Evolutionary conservation across 306 rosid species (phyloP).

Genomic region (Prunus kanzakura): DNA sequence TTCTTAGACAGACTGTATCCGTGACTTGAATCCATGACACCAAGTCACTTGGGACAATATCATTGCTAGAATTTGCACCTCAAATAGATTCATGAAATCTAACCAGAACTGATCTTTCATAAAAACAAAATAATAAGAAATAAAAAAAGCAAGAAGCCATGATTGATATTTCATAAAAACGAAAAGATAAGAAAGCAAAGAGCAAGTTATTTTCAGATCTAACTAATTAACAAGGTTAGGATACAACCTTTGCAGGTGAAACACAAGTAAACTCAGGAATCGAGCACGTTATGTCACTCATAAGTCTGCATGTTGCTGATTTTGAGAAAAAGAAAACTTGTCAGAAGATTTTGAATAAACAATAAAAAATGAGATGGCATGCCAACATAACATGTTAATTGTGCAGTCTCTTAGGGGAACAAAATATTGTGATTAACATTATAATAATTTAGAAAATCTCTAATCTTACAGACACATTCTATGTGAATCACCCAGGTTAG

Average conservation of each 20-base stretch:
- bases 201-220: background rate
- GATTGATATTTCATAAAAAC: background rate
- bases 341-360: background rate
- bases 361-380: background rate
- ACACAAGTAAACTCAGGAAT: slow-evolving; percentile 95
- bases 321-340: slow-evolving; percentile 17
- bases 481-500: background rate
- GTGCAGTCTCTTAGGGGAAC: background rate
- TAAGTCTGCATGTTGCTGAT: slow-evolving; percentile 83
- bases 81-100: no score
- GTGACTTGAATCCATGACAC: background rate
- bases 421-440: background rate
- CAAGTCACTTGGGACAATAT: background rate
- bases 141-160: background rate
- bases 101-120: background rate
- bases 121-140: no score
- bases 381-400: background rate
- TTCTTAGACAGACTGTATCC: background rate
- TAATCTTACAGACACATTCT: background rate
- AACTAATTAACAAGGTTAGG: slow-evolving; percentile 24
- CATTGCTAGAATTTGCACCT: no score
- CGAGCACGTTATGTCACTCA: slow-evolving; percentile 71
- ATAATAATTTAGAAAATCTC: background rate
- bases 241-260: slow-evolving; percentile 88
- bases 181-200: background rate